Evolutionary conservation across 192 early-diverging fungal species (phyloP).

Genomic region (Coemansia sp.): DNA sequence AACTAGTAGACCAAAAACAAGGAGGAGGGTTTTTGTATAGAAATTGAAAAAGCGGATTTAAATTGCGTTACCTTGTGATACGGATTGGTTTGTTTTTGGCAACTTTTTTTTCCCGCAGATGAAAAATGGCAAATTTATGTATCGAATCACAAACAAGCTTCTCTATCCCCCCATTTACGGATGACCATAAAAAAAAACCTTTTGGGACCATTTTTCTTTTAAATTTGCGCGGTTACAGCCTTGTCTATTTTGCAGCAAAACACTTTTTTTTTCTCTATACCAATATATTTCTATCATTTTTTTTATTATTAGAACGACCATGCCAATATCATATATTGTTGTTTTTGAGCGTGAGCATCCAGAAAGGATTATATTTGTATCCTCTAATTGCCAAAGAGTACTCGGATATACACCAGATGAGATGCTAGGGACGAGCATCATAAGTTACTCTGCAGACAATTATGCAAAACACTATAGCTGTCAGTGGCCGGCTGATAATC

Average conservation of each 20-base stretch:
- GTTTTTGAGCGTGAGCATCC: constrained; percentile 36
- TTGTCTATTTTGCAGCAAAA: too few species aligned
- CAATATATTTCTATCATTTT: background rate
- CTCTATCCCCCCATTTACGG: background rate
- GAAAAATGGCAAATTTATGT: background rate
- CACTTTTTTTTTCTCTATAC: background rate
- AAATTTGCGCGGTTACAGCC: background rate
- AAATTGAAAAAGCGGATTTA: background rate
- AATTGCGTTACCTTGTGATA: background rate
- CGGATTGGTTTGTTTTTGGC: background rate
- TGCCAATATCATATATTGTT: constrained; percentile 38
- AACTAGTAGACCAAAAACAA: too few species aligned
- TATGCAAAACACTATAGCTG: constrained; percentile 52
- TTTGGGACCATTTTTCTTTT: background rate
- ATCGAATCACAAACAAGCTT: background rate
- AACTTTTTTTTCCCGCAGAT: background rate
- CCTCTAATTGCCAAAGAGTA: constrained; percentile 26
- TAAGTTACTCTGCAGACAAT: constrained; percentile 38
- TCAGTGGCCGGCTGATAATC: constrained; percentile 47
- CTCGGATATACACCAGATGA: constrained; percentile 41
- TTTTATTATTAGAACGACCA: constrained; percentile 2
- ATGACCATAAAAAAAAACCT: background rate
- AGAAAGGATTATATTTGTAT: constrained; percentile 42
- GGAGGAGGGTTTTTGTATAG: too few species aligned
- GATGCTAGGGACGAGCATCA: constrained; percentile 41